Evolutionary conservation across 768 basidiomycete genomes (phyloP).

Genomic region (Hortiboletus campestris): DNA sequence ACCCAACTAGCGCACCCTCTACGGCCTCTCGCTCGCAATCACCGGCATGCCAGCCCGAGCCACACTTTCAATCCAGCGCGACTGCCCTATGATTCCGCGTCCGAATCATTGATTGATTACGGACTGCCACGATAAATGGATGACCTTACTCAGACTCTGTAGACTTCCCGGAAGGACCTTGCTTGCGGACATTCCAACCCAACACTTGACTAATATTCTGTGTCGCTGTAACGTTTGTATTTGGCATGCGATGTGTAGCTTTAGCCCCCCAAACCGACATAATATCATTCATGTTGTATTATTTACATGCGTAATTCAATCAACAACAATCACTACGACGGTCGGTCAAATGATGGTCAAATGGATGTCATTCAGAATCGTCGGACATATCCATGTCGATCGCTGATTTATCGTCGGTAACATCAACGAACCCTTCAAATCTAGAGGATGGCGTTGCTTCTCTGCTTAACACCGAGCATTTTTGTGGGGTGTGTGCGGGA

Average conservation of each 20-base stretch:
- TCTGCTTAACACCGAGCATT: background rate
- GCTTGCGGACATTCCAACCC: constrained; percentile 6
- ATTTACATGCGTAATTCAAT: background rate
- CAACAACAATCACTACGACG: background rate
- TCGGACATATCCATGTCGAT: constrained; percentile 32
- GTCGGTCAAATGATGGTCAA: background rate
- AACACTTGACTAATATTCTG: constrained; percentile 4
- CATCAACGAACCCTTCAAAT: background rate
- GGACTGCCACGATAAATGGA: constrained; percentile 19
- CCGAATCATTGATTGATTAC: constrained; percentile 20
- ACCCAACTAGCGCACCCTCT: constrained; percentile 29
- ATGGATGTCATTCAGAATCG: constrained; percentile 17
- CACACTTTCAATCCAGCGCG: constrained; percentile 28
- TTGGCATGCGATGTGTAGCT: constrained; percentile 27
- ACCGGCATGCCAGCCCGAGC: constrained; percentile 13
- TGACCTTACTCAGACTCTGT: constrained; percentile 8
- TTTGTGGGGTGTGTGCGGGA: constrained; percentile 12
- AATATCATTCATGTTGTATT: background rate
- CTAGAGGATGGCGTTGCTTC: background rate
- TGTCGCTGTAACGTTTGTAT: constrained; percentile 20
- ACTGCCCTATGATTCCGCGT: constrained; percentile 25
- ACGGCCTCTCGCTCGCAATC: constrained; percentile 23
- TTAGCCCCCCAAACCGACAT: constrained; percentile 14
- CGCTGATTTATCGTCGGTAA: constrained; percentile 3
- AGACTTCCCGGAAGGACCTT: constrained; percentile 19